Evolutionary conservation across 2,329 filamentous ascomycete species (phyloP), one percentile per base, ranked within the genome.

Genomic region (Bipolaris zeicola): DNA sequence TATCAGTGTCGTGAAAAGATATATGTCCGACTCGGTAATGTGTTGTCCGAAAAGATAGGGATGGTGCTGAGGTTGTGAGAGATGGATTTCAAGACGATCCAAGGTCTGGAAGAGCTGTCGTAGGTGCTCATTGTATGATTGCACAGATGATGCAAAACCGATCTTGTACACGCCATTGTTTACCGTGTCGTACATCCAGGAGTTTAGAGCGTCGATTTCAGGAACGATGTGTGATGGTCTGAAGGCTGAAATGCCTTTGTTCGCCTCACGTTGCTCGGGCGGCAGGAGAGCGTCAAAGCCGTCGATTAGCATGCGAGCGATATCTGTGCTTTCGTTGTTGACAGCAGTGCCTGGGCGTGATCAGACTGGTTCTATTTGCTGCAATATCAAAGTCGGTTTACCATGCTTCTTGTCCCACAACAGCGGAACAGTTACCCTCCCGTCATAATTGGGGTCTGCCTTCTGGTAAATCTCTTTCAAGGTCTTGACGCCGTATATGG

Each of bases 61-160:
- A 6, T 81, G 75, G 6, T 81, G 76, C 0, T 76, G 73, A 28
- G 78, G 74, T 26, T 79, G 62, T 1, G 76, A 72, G 8, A 97
- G 83, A 69, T 94, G 88, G 55, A 82, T 77, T 79, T 97, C 93
- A 3, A 89, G 85, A 31, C 84, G 82, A 77, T 96, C 91, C 7
- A 97, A 85, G 0, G 88, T 87, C 53, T 84, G 82, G 74, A 97
- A 97, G 8, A 97, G 84, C 0, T 82, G 80, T 3, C 72, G 72
- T 2, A 96, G 87, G 68, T 90, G 89, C 58, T 84, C 83, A 68
- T 94, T 89, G 76, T 97, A 97, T 1, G 91, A 91, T 62, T 87
- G 85, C 76, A 94, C 89, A 1, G 89, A 90, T 3, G 88, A 93
- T 26, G 93, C 92, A 71, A 96, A 96, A 34, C 93, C 93, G 57